These are phyloP conservation scores for Pseudoneurospora amorphoporcata DNA, from an alignment of 495 filamentous ascomycete species.

Conservation along the genomic window DNA sequence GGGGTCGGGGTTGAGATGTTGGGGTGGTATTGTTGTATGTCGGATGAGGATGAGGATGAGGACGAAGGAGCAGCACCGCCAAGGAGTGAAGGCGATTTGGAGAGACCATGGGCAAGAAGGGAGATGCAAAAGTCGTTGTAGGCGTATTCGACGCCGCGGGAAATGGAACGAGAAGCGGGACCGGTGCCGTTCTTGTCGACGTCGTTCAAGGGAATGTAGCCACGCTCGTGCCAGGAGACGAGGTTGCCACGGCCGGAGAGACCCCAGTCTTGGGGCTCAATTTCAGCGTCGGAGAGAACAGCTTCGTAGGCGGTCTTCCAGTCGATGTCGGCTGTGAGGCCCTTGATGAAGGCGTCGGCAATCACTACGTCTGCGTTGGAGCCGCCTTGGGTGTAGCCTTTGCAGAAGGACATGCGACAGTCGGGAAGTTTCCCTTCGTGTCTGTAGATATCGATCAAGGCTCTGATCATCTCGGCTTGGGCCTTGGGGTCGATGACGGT, in stretches of 20 bases:
- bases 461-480: slow-evolving; percentile 57
- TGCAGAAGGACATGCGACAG: slow-evolving; percentile 51
- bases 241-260: slow-evolving; percentile 56
- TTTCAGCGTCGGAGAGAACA: slow-evolving; percentile 59
- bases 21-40: background rate
- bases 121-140: slow-evolving; percentile 61
- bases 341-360: slow-evolving; percentile 58
- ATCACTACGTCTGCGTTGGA: slow-evolving; percentile 66
- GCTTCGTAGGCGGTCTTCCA: slow-evolving; percentile 62
- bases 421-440: slow-evolving; percentile 51
- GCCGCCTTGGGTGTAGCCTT: slow-evolving; percentile 61
- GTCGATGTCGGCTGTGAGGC: slow-evolving; percentile 47
- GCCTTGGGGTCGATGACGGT: slow-evolving; percentile 55
- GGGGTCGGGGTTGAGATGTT: background rate
- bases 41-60: background rate
- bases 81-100: slow-evolving; percentile 14
- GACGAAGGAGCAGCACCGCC: background rate
- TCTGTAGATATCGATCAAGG: slow-evolving; percentile 58
- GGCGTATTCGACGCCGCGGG: slow-evolving; percentile 61
- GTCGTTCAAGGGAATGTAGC: slow-evolving; percentile 54
- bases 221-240: slow-evolving; percentile 47
- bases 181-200: slow-evolving; percentile 50
- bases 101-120: slow-evolving; percentile 42
- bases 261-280: slow-evolving; percentile 52
- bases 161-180: slow-evolving; percentile 50